Evolutionary conservation across 2,329 filamentous ascomycete species (phyloP).

Genomic region (Diaporthe velutina): DNA sequence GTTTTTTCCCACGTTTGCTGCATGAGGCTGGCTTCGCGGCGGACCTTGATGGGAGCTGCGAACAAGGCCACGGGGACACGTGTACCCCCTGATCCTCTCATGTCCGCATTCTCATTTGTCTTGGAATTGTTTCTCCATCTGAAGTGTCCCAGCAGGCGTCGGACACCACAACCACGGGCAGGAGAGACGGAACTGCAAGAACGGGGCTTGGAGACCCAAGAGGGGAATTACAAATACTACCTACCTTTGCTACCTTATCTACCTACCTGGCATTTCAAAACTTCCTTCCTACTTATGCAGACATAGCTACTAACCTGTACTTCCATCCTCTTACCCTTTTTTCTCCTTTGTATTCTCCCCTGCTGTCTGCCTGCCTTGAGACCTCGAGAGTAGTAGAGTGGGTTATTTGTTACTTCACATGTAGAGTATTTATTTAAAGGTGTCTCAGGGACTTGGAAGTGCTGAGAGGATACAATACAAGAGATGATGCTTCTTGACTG

Average conservation of each 20-base stretch:
- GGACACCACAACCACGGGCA: conserved; percentile 26
- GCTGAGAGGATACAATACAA: neutral
- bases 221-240: conserved; percentile 7
- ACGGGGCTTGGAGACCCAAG: neutral
- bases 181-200: conserved; percentile 38
- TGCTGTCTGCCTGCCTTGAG: neutral
- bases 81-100: neutral
- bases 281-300: neutral
- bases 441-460: neutral
- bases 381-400: neutral
- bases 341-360: neutral
- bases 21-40: conserved; percentile 22
- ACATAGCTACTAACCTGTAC: conserved; percentile 16
- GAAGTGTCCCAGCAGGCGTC: conserved; percentile 8
- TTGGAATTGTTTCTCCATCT: conserved; percentile 21
- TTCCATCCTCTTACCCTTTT: neutral
- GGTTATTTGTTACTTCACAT: neutral
- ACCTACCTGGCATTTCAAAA: neutral
- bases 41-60: conserved; percentile 28
- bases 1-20: neutral
- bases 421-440: neutral
- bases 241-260: conserved; percentile 12
- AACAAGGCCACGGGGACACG: neutral
- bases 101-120: conserved; percentile 34
- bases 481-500: neutral